Conservation (phyloP, 106 monocot species). For the Acorus gramineus region DNA sequence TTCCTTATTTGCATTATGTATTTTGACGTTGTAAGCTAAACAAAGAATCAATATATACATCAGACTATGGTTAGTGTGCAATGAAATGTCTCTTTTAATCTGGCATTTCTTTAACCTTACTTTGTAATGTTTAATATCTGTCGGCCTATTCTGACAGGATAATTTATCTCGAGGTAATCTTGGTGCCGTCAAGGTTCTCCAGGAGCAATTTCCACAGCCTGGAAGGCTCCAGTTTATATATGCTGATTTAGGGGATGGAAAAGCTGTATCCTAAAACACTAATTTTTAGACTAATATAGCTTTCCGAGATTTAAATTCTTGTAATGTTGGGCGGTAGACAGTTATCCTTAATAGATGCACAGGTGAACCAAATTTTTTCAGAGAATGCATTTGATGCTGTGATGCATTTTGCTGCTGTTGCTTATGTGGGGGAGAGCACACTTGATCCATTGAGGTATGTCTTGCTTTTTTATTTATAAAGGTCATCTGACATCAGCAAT, state of each 20-base stretch:
- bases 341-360: conserved; percentile 16
- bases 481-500: too few species aligned
- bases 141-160: conserved; percentile 18
- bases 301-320: too few species aligned
- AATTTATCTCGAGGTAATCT: conserved; percentile 74
- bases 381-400: conserved; percentile 52
- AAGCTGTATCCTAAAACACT: conserved; percentile 34
- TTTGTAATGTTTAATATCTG: not conserved
- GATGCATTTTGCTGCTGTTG: conserved; percentile 49
- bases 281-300: too few species aligned
- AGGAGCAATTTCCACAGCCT: conserved; percentile 49
- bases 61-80: too few species aligned
- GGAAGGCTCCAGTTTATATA: conserved; percentile 60
- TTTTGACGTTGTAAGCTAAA: too few species aligned
- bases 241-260: conserved; percentile 64
- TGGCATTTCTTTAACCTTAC: too few species aligned
- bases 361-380: conserved; percentile 39
- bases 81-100: too few species aligned
- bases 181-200: conserved; percentile 61
- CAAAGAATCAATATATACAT: too few species aligned
- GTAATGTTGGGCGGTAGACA: too few species aligned
- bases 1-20: not conserved
- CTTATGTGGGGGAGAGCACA: conserved; percentile 45
- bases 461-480: not conserved
- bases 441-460: conserved; percentile 46